Conservation (phyloP, 2,329 filamentous ascomycete genomes). For the Lecanicillium sp. region DNA sequence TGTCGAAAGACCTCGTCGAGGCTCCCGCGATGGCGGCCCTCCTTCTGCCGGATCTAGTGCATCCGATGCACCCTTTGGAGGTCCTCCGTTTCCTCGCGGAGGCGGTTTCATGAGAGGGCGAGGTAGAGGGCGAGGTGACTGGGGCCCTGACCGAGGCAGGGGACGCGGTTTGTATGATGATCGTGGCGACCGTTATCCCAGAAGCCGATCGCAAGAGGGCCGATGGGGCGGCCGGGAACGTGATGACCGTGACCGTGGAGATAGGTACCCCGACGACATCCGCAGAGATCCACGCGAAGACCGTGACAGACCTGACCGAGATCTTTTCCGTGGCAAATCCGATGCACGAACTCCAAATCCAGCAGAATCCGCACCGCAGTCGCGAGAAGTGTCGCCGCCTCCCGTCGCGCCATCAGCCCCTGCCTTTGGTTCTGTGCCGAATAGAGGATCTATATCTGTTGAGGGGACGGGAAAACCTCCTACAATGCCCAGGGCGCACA, state of each 20-base stretch:
- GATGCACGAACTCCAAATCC: conserved; percentile 42
- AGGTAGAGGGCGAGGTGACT: conserved; percentile 39
- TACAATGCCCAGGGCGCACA: conserved; percentile 31
- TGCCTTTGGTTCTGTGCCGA: conserved; percentile 51
- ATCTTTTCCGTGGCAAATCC: conserved; percentile 43
- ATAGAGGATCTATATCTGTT: conserved; percentile 32
- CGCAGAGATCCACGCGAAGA: conserved; percentile 43
- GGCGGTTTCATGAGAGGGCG: conserved; percentile 52
- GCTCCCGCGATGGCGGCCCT: conserved; percentile 64
- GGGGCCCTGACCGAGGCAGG: conserved; percentile 42
- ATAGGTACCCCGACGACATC: conserved; percentile 36
- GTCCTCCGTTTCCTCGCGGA: conserved; percentile 46
- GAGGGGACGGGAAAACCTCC: conserved; percentile 40
- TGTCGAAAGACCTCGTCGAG: conserved; percentile 59
- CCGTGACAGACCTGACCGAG: conserved; percentile 40
- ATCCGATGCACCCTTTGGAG: conserved; percentile 58
- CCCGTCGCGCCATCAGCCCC: conserved; percentile 53
- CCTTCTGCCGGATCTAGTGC: conserved; percentile 65
- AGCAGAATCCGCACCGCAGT: conserved; percentile 41
- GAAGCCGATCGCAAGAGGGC: conserved; percentile 61
- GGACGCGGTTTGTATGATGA: conserved; percentile 56
- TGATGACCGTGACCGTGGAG: conserved; percentile 47
- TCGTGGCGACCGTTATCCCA: conserved; percentile 53
- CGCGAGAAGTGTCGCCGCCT: conserved; percentile 50
- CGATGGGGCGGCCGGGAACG: conserved; percentile 52